Evolutionary conservation across 1,284 basidiomycete species (phyloP), one percentile per base, ranked within the genome.

Genomic region (Moesziomyces antarcticus): DNA sequence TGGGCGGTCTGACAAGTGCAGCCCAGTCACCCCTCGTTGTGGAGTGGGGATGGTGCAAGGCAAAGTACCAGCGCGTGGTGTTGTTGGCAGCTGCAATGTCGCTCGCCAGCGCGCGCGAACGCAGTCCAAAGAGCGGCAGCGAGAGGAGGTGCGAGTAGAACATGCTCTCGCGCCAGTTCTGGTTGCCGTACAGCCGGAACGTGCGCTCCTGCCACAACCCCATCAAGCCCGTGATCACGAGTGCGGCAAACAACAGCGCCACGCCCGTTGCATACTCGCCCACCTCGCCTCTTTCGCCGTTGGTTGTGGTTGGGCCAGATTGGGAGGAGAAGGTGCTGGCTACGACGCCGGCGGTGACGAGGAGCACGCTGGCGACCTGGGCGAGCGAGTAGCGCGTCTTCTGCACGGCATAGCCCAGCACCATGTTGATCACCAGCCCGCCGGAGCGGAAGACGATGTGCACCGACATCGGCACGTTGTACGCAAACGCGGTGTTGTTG

Each of bases 381-480:
- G 76, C 27, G 13, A 21, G n/a, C 5, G 65, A 52, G 45, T 81
- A 83, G 14, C 44, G 45, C 33, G 88, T 86, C 2, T 86, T 21
- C 33, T 75, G 86, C 16, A 92, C 70, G 1, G 90, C 50, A 87
- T 88, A 90, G 0, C 92, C 93, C 59, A 93, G 86, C 10, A 91
- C 44, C 88, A 94, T 90, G 77, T 90, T 92, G 48, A 93, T 85
- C n/a, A 91, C 88, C 78, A 93, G 85, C n/a, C 94, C 94, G 1
- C 92, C 94, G 75, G 92, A 93, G 40, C 94, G 88, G 81, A 97
- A 97, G 61, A 97, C 92, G 83, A 97, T 97, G 84, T 97, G 94
- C 1, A 97, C 91, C 0, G 92, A 86, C 89, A 97, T 93, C 16
- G 94, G 94, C 60, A 97, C 91, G 62, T 88, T 85, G 53, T 69